Percentiles rank a stretch among this genome's conserved stretches.
These are phyloP conservation scores for Penicillium ucsense DNA, from an alignment of 495 filamentous ascomycete genomes.

Conservation along the genomic window DNA sequence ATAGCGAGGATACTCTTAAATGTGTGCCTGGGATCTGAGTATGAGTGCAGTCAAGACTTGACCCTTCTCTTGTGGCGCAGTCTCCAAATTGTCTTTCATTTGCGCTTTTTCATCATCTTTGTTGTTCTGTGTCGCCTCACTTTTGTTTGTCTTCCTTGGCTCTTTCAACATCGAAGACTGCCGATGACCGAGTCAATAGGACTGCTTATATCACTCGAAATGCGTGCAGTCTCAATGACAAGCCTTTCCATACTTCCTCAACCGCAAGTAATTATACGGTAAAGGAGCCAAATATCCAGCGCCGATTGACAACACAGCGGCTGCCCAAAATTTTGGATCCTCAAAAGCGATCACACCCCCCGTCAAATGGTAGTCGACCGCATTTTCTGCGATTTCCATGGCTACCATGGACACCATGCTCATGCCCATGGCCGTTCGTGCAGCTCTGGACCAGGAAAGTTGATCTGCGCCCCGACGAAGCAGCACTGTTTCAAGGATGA, in stretches of 20 bases:
- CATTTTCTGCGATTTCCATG: conserved; percentile 37
- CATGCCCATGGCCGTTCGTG: conserved; percentile 38
- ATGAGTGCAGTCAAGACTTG: no score
- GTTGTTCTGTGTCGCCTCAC: no score
- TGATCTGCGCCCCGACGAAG: conserved; percentile 30
- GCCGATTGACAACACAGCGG: conserved; percentile 24
- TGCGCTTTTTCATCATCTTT: no score
- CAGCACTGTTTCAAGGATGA: conserved; percentile 34
- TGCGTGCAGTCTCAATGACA: conserved; percentile 22
- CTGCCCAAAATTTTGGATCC: conserved; percentile 26
- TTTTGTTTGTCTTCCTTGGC: no score
- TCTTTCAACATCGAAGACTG: no score
- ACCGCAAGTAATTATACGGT: conserved; percentile 37
- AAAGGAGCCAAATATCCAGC: conserved; percentile 37
- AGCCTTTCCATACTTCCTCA: conserved; percentile 31
- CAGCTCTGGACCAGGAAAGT: conserved; percentile 26
- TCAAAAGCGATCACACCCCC: conserved; percentile 27
- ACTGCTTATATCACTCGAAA: no score
- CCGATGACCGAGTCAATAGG: no score
- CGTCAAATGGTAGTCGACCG: conserved; percentile 38
- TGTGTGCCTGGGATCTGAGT: no score
- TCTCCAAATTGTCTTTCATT: no score
- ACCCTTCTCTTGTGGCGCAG: no score
- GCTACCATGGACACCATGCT: conserved; percentile 40
- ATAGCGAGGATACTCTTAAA: no score